Conservation (phyloP, 345 rosid species). For the Acer saccharum region DNA sequence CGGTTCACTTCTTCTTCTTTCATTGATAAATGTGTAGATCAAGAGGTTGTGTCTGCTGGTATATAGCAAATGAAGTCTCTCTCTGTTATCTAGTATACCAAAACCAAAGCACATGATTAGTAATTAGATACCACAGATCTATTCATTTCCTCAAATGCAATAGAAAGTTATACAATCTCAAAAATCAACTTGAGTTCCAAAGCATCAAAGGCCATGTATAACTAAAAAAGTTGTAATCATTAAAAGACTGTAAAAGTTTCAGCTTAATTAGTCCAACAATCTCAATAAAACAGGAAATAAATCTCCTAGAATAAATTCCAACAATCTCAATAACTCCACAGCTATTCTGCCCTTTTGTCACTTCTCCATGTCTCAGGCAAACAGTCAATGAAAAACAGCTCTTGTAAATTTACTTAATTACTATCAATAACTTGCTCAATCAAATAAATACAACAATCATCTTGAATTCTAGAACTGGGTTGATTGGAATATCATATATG, state of each 20-base stretch:
- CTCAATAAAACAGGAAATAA: too few species aligned
- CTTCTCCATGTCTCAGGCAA: neutral
- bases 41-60: neutral
- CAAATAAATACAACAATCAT: neutral
- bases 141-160: neutral
- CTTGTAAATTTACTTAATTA: neutral
- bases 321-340: too few species aligned
- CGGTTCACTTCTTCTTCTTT: slow-evolving; percentile 67
- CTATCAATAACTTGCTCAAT: too few species aligned
- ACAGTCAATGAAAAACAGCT: neutral
- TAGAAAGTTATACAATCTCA: neutral
- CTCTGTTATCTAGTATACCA: neutral
- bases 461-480: neutral
- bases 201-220: neutral
- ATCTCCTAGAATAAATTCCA: too few species aligned
- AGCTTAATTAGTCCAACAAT: too few species aligned
- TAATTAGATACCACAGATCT: neutral
- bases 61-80: neutral
- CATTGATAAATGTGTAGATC: slow-evolving; percentile 36
- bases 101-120: neutral
- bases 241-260: too few species aligned
- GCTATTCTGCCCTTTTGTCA: neutral
- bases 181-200: neutral
- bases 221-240: neutral
- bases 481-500: neutral